These are phyloP conservation scores for Rhizopus arrhizus DNA, from an alignment of 371 early-diverging fungal genomes.

Conservation along the genomic window DNA sequence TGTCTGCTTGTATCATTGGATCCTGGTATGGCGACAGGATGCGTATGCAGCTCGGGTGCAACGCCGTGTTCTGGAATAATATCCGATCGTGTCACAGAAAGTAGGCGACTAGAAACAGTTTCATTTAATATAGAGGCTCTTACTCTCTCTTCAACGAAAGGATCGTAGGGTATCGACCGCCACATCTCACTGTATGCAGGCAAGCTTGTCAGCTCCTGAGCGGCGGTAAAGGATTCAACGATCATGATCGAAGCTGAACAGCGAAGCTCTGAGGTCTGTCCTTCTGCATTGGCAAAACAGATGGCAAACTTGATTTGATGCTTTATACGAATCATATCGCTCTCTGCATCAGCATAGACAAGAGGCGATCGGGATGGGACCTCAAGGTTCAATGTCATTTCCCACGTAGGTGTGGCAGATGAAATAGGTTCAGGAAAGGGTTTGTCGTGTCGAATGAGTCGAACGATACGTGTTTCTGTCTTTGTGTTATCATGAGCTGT, in stretches of 20 bases:
- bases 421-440: slow-evolving; percentile 15
- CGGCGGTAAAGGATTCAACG: slow-evolving; percentile 19
- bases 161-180: slow-evolving; percentile 18
- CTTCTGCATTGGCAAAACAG: slow-evolving; percentile 25
- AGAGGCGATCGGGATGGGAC: slow-evolving; percentile 20
- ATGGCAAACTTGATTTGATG: slow-evolving; percentile 28
- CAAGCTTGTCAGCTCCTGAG: slow-evolving; percentile 18
- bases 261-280: slow-evolving; percentile 27
- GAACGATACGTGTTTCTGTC: slow-evolving; percentile 25
- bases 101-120: not conserved
- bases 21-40: slow-evolving; percentile 17
- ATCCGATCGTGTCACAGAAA: not conserved
- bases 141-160: slow-evolving; percentile 13
- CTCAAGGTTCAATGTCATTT: slow-evolving; percentile 12
- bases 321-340: slow-evolving; percentile 25
- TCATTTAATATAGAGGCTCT: not conserved
- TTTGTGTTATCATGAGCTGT: slow-evolving; percentile 18
- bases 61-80: slow-evolving; percentile 3
- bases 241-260: slow-evolving; percentile 24
- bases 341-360: slow-evolving; percentile 24
- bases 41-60: not conserved
- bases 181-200: slow-evolving; percentile 30
- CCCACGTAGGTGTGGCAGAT: slow-evolving; percentile 14
- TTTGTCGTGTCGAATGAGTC: slow-evolving; percentile 6
- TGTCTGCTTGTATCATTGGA: slow-evolving; percentile 19